Evolutionary conservation across 129 eudicot species (phyloP).

Genomic region (Chrysanthemum lavandulifolium): DNA sequence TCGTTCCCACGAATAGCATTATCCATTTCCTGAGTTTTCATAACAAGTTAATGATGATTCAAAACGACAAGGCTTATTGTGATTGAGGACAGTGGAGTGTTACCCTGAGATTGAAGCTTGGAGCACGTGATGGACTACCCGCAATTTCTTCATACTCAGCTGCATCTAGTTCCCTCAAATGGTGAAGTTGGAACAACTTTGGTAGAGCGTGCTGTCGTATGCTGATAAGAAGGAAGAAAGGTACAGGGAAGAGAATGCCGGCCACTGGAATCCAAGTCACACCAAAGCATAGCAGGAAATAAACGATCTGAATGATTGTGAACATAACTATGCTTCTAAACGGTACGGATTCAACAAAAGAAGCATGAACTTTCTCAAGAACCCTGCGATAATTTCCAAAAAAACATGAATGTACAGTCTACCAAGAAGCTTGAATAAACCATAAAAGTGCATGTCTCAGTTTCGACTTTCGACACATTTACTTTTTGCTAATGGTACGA

Average conservation of each 20-base stretch:
- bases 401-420: neutral
- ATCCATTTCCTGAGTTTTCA: conserved; percentile 36
- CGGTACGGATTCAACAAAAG: conserved; percentile 51
- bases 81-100: neutral
- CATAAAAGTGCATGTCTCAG: neutral
- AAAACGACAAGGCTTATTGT: neutral
- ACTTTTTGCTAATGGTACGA: neutral
- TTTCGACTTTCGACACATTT: neutral
- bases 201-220: conserved; percentile 45
- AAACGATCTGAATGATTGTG: conserved; percentile 46
- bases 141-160: conserved; percentile 53
- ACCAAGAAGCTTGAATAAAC: neutral
- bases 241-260: conserved; percentile 57
- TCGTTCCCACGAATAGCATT: conserved; percentile 9
- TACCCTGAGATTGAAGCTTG: conserved; percentile 34
- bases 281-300: conserved; percentile 44
- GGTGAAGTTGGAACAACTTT: conserved; percentile 36
- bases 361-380: conserved; percentile 53
- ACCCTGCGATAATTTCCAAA: conserved; percentile 33
- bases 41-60: neutral
- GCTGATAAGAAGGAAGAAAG: conserved; percentile 45
- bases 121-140: conserved; percentile 26
- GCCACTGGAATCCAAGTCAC: conserved; percentile 59
- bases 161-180: conserved; percentile 52
- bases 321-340: conserved; percentile 40